Percentiles rank a stretch among this genome's conserved stretches.
These are phyloP conservation scores for Blastocystis sp. DNA, from an alignment of 352 stramenopile species.

Conservation along the genomic window DNA sequence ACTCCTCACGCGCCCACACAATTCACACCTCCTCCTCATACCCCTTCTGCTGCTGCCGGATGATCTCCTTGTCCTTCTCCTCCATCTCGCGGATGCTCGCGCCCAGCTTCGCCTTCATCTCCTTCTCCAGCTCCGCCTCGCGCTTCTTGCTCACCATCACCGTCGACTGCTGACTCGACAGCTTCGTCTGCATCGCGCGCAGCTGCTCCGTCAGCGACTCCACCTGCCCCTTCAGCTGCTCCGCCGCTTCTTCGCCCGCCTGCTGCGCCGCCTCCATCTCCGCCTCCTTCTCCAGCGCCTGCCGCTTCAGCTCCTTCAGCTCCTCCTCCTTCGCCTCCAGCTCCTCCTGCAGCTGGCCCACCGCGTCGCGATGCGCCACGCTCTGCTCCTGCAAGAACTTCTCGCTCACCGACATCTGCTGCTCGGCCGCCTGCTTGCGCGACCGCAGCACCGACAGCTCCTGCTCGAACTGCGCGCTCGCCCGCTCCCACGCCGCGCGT, in stretches of 20 bases:
- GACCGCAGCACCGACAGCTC: constrained; percentile 29
- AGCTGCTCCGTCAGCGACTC: constrained; percentile 56
- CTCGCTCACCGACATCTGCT: constrained; percentile 41
- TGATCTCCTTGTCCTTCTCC: constrained; percentile 68
- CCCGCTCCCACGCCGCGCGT: not conserved
- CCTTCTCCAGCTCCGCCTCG: constrained; percentile 48
- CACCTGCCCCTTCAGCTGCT: constrained; percentile 49
- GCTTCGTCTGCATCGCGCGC: constrained; percentile 39
- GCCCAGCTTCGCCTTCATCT: constrained; percentile 17
- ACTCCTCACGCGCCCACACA: not conserved
- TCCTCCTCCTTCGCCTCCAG: constrained; percentile 26
- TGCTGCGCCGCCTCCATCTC: constrained; percentile 43
- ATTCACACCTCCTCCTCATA: constrained; percentile 55
- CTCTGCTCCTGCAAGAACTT: constrained; percentile 59
- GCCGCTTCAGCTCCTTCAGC: constrained; percentile 39
- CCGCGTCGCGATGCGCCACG: constrained; percentile 30
- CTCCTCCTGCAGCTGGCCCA: not conserved
- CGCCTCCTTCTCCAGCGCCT: constrained; percentile 62
- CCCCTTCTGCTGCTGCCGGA: constrained; percentile 66
- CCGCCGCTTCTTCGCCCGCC: constrained; percentile 39
- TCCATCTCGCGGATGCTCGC: constrained; percentile 55
- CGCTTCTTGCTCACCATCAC: constrained; percentile 24
- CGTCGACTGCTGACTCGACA: constrained; percentile 44
- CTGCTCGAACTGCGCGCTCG: constrained; percentile 29
- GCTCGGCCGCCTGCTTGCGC: constrained; percentile 38